Evolutionary conservation across 129 eudicot genomes (phyloP), one percentile per base, ranked within the genome.

Genomic region (Centaurea solstitialis): DNA sequence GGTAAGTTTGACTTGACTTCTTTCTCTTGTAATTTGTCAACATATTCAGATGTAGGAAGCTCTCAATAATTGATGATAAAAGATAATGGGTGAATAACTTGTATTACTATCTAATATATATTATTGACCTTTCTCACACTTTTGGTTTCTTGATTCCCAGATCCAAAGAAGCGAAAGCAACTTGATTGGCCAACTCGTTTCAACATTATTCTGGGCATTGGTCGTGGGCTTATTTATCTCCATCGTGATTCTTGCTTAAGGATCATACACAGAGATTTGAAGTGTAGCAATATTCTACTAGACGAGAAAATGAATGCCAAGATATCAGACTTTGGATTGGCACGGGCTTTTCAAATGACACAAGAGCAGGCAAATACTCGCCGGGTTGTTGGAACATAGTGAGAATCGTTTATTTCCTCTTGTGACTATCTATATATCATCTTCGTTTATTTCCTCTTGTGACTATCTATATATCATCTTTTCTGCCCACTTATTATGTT

Each of bases 301-400:
- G 89, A 88, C 67, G 82, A 87, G 22, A 72, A 83, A 6, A 82
- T 88, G 87, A 88, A 88, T 57, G 85, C 89, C 69, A 85, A 88
- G 68, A 85, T 88, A 45, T 85, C 91, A 71, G 89, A 88, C 28
- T 88, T 88, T 68, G 91, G 91, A 39, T 30, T 88, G 87, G 91
- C 89, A 79, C 72, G 85, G 9, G 70, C 75, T 39, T 85, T 88
- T 82, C 79, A 53, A 47, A 70, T 53, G 26, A 83, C 86, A 75
- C 87, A 88, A 81, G 81, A 77, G 41, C 78, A 35, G n/a, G 79
- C 78, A 1, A 85, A 85, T 35, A 85, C 88, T 64, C 82, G 45
- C 68, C 76, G 85, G 53, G 73, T 85, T 72, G 83, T 85, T 72
- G 88, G 88, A 81, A 81, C 88, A 81, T 85, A 71, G 88, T 85